Conservation (phyloP, 805 yeast genomes). For the Wickerhamomyces chambardii region DNA sequence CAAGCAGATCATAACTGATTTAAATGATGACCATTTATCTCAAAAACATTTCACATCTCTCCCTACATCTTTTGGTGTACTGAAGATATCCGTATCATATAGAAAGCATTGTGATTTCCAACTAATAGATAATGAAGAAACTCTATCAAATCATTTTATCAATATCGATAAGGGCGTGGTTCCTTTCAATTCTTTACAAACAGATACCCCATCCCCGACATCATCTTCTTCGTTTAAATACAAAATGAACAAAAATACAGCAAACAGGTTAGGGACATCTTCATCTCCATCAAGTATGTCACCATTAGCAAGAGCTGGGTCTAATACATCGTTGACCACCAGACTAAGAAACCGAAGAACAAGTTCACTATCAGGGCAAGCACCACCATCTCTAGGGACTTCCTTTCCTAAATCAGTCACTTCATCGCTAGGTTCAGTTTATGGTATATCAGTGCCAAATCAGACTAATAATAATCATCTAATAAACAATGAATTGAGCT, state of each 20-base stretch:
- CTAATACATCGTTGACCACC: constrained; percentile 31
- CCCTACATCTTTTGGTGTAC: constrained; percentile 64
- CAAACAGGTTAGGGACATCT: too few species aligned
- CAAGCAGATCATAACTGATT: constrained; percentile 43
- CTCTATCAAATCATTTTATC: constrained; percentile 48
- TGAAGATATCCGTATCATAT: constrained; percentile 72
- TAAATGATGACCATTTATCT: constrained; percentile 37
- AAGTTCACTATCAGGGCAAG: constrained; percentile 20
- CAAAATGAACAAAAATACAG: too few species aligned
- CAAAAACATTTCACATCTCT: constrained; percentile 64
- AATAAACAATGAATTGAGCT: constrained; percentile 19
- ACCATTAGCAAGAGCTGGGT: constrained; percentile 30
- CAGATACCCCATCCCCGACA: background rate
- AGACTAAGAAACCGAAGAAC: constrained; percentile 30
- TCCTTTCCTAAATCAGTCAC: constrained; percentile 20
- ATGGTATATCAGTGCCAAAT: constrained; percentile 13
- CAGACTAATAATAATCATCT: too few species aligned
- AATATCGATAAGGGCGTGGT: constrained; percentile 28
- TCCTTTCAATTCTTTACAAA: background rate
- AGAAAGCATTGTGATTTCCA: constrained; percentile 63
- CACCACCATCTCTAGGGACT: constrained; percentile 5
- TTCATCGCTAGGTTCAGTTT: constrained; percentile 14
- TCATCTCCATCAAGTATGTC: constrained; percentile 18
- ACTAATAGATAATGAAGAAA: constrained; percentile 57
- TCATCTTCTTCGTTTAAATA: constrained; percentile 1